Evolutionary conservation across 179 eudicot species (phyloP).

Genomic region (Drosera spatulata): DNA sequence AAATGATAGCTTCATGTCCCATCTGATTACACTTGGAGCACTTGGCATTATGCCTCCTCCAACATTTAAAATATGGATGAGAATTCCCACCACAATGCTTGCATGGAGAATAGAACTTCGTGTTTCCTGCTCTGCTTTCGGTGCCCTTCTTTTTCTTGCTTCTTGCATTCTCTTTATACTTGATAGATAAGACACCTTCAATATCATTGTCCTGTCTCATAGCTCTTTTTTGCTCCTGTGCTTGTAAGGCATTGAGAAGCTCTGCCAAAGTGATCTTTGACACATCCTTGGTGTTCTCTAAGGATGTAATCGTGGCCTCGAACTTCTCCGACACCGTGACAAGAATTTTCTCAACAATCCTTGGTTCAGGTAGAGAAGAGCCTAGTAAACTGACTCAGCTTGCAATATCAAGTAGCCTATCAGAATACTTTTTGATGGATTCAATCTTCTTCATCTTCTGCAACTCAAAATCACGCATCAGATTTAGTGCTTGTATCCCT

Average conservation of each 20-base stretch:
- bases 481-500: conserved; percentile 1
- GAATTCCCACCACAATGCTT: neutral
- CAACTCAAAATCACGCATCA: conserved; percentile 2
- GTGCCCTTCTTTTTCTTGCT: no score
- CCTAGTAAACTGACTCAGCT: neutral
- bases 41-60: neutral
- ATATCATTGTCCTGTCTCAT: neutral
- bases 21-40: neutral
- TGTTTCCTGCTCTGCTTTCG: neutral
- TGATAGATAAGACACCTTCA: neutral
- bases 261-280: neutral
- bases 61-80: neutral
- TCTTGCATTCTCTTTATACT: neutral
- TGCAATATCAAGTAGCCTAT: neutral
- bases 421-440: neutral
- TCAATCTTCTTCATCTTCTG: neutral
- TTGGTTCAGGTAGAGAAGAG: no score
- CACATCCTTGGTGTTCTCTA: neutral
- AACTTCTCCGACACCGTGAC: neutral
- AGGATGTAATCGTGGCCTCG: neutral
- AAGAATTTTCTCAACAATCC: neutral
- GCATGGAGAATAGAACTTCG: neutral
- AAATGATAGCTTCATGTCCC: neutral
- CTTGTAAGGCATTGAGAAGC: neutral
- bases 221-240: neutral